Percentiles rank a stretch among this genome's conserved stretches.
These are phyloP conservation scores for Globisporangium parvum DNA, from an alignment of 352 stramenopile species.

Conservation along the genomic window DNA sequence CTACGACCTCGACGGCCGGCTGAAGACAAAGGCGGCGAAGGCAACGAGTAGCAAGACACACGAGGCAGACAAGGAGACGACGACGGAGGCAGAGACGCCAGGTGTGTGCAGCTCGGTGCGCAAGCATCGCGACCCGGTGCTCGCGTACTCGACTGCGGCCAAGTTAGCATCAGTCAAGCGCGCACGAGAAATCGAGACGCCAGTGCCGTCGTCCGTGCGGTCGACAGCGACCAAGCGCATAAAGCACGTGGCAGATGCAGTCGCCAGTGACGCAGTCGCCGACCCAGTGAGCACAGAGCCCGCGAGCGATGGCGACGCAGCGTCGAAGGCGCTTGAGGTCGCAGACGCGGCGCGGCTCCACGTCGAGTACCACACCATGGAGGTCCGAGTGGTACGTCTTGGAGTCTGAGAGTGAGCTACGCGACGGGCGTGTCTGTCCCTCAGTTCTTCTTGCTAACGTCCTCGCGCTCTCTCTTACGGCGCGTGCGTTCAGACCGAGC, in stretches of 20 bases:
- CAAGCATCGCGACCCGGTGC: conserved; percentile 3
- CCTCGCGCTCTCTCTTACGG: background rate
- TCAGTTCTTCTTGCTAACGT: no score
- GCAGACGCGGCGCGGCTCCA: background rate
- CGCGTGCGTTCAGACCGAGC: conserved; percentile 26
- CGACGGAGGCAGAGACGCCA: background rate
- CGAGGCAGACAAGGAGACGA: conserved; percentile 14
- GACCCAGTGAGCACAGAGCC: no score
- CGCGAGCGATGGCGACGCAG: no score
- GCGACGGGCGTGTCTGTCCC: no score
- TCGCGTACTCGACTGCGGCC: background rate
- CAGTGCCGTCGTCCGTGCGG: background rate
- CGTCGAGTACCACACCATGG: conserved; percentile 3
- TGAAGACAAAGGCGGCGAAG: conserved; percentile 21
- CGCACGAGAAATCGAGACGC: background rate
- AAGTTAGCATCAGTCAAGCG: background rate
- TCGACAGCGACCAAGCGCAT: background rate
- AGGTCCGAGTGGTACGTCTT: conserved; percentile 15
- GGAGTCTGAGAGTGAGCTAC: background rate
- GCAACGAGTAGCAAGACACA: no score
- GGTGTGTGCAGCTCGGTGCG: background rate
- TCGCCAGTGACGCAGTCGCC: background rate
- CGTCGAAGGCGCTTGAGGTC: background rate
- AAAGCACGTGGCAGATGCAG: background rate
- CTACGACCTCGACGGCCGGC: conserved; percentile 42